These are phyloP conservation scores for Papiliotrema laurentii DNA, from an alignment of 1,284 basidiomycete species.

Conservation along the genomic window DNA sequence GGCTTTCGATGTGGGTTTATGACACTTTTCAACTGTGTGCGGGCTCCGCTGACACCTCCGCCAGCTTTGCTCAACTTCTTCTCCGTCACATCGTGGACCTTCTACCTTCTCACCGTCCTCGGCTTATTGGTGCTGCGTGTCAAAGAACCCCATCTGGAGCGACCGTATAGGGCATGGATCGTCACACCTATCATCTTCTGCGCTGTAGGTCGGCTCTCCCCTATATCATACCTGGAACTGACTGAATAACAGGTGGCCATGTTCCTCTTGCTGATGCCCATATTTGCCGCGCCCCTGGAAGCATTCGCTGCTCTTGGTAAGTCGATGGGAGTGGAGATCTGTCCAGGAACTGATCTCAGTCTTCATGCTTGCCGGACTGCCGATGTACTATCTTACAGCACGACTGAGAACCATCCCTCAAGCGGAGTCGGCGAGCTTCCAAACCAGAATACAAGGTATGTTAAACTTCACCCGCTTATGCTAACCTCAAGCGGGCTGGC, in stretches of 20 bases:
- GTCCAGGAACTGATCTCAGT: slow-evolving; percentile 18
- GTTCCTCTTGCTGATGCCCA: slow-evolving; percentile 90
- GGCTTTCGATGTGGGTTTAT: slow-evolving; percentile 64
- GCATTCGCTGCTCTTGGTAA: slow-evolving; percentile 78
- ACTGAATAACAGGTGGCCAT: slow-evolving; percentile 62
- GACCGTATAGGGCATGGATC: slow-evolving; percentile 89
- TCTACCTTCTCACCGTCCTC: slow-evolving; percentile 84
- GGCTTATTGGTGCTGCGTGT: slow-evolving; percentile 82
- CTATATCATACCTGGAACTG: neutral
- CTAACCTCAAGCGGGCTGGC: slow-evolving; percentile 24
- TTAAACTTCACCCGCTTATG: neutral
- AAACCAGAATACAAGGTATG: slow-evolving; percentile 21
- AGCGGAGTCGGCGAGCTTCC: slow-evolving; percentile 11
- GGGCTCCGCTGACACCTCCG: no score
- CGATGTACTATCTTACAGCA: slow-evolving; percentile 76
- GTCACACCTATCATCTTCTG: slow-evolving; percentile 88
- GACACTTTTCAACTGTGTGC: neutral
- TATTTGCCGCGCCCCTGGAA: slow-evolving; percentile 87
- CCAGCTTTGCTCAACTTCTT: slow-evolving; percentile 69
- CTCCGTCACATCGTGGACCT: slow-evolving; percentile 63
- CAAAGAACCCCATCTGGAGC: slow-evolving; percentile 82
- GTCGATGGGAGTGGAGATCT: slow-evolving; percentile 26
- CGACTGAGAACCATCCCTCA: slow-evolving; percentile 14
- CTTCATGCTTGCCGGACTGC: slow-evolving; percentile 60
- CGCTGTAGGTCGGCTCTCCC: slow-evolving; percentile 55